Base-by-base conservation (phyloP, 108 stramenopile genomes). In the Poteriospumella lacustris region DNA sequence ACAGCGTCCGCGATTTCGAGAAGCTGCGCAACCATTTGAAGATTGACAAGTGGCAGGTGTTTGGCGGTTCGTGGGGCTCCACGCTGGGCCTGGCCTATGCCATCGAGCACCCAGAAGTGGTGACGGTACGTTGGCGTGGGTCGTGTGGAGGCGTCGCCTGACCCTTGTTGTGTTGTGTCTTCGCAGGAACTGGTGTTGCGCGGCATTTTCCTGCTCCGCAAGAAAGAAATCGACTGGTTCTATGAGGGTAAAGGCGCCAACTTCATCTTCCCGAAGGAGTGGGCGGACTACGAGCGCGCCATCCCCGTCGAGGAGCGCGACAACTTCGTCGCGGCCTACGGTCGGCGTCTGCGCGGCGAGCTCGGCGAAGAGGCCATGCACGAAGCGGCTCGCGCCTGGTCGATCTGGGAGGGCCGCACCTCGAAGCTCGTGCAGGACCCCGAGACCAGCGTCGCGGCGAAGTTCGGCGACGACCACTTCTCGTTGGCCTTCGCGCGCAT, bases 51-150 rank as follows among this genome's bases (percentile, higher is more conserved):
- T 95, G 91, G 91, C 84, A 86, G 56, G 87, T 95, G 58, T 82
- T 95, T 40, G 94, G 94, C 3, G 94, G 94, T 38, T 88, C 87
- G 1, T 95, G 94, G 94, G 94, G 94, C 42, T 87, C 88, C 19
- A 95, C 94, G 0, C 78, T 95, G 12, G 89, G 89, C 34, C 60
- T 93, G 79, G 90, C 91, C 0, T 95, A 95, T 85, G 90, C 92
- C 3, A 86, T 89, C 68, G 44, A n/a, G n/a, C n/a, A n/a, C n/a
- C n/a, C n/a, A n/a, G n/a, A n/a, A n/a, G n/a, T n/a, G n/a, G n/a
- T n/a, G n/a, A n/a, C n/a, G n/a, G n/a, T n/a, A n/a, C n/a, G n/a
- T n/a, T n/a, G n/a, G n/a, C n/a, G n/a, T n/a, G n/a, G n/a, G n/a
- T n/a, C n/a, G n/a, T n/a, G n/a, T n/a, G n/a, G n/a, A n/a, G n/a